These are phyloP conservation scores for Styphnolobium japonicum DNA, from an alignment of 306 rosid genomes.

Conservation along the genomic window DNA sequence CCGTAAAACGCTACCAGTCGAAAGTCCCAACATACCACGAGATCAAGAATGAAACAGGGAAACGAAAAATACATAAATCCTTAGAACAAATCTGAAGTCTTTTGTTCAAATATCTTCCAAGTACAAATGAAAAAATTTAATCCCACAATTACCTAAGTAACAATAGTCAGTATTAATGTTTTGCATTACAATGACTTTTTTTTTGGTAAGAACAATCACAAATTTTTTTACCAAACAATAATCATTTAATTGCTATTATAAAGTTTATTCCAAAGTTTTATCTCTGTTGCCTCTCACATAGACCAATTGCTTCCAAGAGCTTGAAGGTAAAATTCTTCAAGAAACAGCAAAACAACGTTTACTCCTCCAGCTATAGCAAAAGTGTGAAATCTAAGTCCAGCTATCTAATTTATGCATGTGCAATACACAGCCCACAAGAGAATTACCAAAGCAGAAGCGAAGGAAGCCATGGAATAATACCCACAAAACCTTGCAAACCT, in stretches of 20 bases:
- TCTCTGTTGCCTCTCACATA: neutral
- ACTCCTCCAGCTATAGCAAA: neutral
- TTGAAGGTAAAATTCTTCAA: neutral
- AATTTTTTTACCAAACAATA: neutral
- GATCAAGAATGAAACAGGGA: neutral
- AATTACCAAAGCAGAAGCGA: slow-evolving; percentile 34
- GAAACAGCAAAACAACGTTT: neutral
- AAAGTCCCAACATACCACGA: too few species aligned
- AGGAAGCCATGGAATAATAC: slow-evolving; percentile 26
- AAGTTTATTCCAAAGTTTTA: neutral
- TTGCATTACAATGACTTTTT: neutral
- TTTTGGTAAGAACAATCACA: too few species aligned
- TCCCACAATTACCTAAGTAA: neutral
- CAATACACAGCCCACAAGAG: slow-evolving; percentile 23
- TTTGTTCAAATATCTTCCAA: neutral
- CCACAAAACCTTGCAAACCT: slow-evolving; percentile 20
- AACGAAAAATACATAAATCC: neutral
- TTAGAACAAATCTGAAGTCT: neutral
- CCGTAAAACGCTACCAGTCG: too few species aligned
- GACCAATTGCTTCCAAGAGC: neutral
- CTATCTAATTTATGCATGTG: neutral
- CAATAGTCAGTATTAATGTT: neutral
- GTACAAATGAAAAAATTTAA: too few species aligned
- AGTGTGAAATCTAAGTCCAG: neutral
- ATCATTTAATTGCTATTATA: neutral